Conservation (phyloP, 1,284 basidiomycete species). For the Naganishia sp. region DNA sequence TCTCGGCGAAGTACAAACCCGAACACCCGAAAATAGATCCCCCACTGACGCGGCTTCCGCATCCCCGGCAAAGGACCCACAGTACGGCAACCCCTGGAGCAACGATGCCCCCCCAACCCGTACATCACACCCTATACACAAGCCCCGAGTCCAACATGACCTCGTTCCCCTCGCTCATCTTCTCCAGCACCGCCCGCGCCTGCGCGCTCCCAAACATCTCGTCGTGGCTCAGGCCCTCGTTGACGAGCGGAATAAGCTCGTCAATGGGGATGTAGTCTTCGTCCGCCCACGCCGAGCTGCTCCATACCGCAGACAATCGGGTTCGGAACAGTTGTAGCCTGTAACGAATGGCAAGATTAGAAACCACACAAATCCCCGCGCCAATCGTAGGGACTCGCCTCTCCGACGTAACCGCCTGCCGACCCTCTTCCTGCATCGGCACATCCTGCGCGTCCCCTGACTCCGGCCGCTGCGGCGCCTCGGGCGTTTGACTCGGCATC, state of each 20-base stretch:
- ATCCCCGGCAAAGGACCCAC: too few relatives aligned
- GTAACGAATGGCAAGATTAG: background rate
- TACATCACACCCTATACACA: conserved; percentile 55
- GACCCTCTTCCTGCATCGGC: conserved; percentile 17
- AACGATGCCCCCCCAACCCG: too few relatives aligned
- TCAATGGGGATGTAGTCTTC: conserved; percentile 72
- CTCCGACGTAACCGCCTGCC: conserved; percentile 29
- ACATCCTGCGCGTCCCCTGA: conserved; percentile 28
- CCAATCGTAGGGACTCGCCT: conserved; percentile 32
- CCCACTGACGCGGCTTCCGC: too few relatives aligned
- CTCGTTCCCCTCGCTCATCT: conserved; percentile 81
- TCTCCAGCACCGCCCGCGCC: conserved; percentile 69
- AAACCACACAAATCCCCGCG: background rate
- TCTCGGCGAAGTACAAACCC: too few relatives aligned
- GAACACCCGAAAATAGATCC: too few relatives aligned
- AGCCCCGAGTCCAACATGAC: conserved; percentile 83
- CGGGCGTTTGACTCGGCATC: conserved; percentile 26
- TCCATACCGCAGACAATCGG: conserved; percentile 70
- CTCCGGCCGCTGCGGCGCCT: conserved; percentile 10
- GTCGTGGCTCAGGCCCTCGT: conserved; percentile 69
- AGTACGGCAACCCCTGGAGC: too few relatives aligned
- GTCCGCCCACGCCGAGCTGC: conserved; percentile 65
- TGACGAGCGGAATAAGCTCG: conserved; percentile 73
- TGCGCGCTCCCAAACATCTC: conserved; percentile 77
- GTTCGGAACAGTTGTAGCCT: conserved; percentile 76